Evolutionary conservation across 441 rosid genomes (phyloP).

Genomic region (Pelargonium australe): DNA sequence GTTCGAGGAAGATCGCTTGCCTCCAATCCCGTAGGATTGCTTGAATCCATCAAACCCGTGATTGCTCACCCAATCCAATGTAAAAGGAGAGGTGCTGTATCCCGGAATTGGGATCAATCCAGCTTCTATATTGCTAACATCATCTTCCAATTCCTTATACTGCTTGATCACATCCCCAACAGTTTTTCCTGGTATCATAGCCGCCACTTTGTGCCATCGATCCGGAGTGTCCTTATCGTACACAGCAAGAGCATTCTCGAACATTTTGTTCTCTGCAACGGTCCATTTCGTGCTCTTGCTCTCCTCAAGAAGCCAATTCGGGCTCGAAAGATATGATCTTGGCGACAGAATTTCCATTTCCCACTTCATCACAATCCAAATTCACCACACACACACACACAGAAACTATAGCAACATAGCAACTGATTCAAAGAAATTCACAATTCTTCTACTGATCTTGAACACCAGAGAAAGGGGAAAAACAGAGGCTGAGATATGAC

Average conservation of each 20-base stretch:
- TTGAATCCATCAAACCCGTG: constrained; percentile 47
- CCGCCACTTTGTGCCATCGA: constrained; percentile 61
- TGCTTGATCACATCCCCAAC: constrained; percentile 56
- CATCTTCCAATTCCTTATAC: constrained; percentile 58
- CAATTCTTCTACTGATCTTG: background rate
- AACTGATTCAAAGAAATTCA: background rate
- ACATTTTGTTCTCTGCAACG: constrained; percentile 53
- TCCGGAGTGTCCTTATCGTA: constrained; percentile 56
- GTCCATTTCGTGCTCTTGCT: constrained; percentile 47
- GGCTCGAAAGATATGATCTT: constrained; percentile 28
- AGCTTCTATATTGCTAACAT: constrained; percentile 60
- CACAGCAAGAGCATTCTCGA: constrained; percentile 59
- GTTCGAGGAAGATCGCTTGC: constrained; percentile 46
- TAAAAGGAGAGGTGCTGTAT: constrained; percentile 45
- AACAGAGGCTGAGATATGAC: constrained; percentile 30
- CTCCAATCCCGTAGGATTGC: constrained; percentile 40
- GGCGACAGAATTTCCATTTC: constrained; percentile 52
- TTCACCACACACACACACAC: constrained; percentile 4
- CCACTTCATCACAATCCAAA: constrained; percentile 32
- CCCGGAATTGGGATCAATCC: constrained; percentile 58
- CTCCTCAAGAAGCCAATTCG: constrained; percentile 43
- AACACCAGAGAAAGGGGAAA: constrained; percentile 15
- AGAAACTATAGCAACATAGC: constrained; percentile 14
- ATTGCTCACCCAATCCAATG: constrained; percentile 45
- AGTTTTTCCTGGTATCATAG: constrained; percentile 62